Percentiles rank a stretch among this genome's conserved stretches.
Evolutionary conservation across 1,284 basidiomycete species (phyloP).

Genomic region (Amylostereum areolatum): DNA sequence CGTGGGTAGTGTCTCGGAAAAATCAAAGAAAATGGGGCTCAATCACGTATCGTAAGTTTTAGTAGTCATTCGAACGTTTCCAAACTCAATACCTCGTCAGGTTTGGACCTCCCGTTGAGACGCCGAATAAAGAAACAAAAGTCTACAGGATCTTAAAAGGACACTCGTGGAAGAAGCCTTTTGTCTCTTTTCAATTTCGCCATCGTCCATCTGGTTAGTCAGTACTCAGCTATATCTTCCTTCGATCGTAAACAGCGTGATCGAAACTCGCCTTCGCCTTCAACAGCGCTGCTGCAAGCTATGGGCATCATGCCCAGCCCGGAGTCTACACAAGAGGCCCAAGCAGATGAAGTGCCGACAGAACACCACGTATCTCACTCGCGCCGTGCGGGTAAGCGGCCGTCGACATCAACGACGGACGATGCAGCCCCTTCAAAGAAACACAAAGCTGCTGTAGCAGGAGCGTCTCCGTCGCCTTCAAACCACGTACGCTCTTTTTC

Average conservation of each 20-base stretch:
- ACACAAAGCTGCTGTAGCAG: no score
- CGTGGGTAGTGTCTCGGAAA: not conserved
- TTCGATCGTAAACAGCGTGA: not conserved
- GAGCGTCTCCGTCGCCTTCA: no score
- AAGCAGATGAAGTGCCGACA: no score
- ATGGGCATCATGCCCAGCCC: not conserved
- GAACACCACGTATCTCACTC: no score
- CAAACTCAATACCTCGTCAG: not conserved
- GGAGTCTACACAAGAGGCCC: no score
- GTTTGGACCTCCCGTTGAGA: not conserved
- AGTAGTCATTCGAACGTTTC: not conserved
- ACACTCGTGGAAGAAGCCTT: not conserved
- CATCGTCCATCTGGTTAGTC: slow-evolving; percentile 1
- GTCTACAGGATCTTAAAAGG: not conserved
- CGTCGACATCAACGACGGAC: no score
- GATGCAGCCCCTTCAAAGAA: no score
- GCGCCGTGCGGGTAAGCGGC: no score
- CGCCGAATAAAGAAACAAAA: not conserved
- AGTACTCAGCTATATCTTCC: not conserved
- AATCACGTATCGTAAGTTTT: not conserved
- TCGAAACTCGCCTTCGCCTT: not conserved
- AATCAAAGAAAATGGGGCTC: not conserved
- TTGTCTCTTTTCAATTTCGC: not conserved
- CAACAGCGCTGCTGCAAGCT: not conserved
- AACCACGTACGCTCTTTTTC: no score